Percentiles rank a stretch among this genome's conserved stretches.
Conservation (phyloP, 139 green algal species). For the Edaphochlamys debaryana region DNA sequence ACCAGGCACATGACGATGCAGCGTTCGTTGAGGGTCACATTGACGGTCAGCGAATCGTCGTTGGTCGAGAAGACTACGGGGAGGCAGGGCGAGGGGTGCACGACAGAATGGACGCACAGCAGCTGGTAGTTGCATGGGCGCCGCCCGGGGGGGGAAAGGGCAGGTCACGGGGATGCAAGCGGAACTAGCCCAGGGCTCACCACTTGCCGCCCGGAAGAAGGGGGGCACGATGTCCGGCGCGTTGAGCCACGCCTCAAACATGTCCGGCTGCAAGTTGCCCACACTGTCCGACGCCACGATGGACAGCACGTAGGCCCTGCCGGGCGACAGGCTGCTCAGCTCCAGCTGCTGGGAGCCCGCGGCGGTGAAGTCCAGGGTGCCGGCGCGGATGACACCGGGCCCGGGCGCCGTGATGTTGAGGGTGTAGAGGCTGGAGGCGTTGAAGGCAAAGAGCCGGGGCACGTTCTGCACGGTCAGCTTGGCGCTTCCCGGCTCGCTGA, state of each 20-base stretch:
- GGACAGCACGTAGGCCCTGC: conserved; percentile 31
- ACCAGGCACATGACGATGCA: conserved; percentile 23
- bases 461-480: conserved; percentile 23
- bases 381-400: neutral
- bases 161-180: too few species aligned
- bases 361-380: neutral
- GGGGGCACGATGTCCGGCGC: conserved; percentile 53
- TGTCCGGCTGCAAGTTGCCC: conserved; percentile 28
- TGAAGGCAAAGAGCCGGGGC: neutral
- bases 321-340: neutral
- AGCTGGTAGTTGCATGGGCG: too few species aligned
- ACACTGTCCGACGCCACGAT: conserved; percentile 23
- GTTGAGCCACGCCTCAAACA: neutral
- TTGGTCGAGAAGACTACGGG: too few species aligned
- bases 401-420: neutral
- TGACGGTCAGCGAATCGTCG: conserved; percentile 42
- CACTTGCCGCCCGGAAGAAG: too few species aligned
- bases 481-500: conserved; percentile 36
- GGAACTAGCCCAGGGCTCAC: too few species aligned
- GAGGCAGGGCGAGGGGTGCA: too few species aligned
- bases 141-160: too few species aligned
- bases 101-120: too few species aligned
- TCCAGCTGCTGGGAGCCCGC: neutral
- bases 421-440: neutral
- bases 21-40: conserved; percentile 41